Percentiles rank a stretch among this genome's conserved stretches.
Evolutionary conservation across 805 yeast species (phyloP).

Genomic region (Huiozyma sinensis): DNA sequence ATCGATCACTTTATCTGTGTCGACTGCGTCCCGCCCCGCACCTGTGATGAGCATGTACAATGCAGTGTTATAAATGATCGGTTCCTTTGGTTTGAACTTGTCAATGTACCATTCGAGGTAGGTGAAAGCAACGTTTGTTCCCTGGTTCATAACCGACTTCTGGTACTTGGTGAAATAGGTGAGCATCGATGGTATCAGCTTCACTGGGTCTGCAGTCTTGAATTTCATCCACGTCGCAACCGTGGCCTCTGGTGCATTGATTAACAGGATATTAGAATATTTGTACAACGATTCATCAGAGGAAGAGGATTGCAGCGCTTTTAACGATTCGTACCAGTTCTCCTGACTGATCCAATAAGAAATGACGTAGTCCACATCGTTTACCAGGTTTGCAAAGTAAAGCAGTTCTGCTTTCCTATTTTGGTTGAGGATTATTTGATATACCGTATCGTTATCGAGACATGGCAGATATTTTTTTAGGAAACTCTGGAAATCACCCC

Average conservation of each 20-base stretch:
- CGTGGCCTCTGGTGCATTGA: constrained; percentile 58
- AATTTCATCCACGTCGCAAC: constrained; percentile 66
- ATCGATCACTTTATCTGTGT: constrained; percentile 28
- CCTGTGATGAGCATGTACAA: constrained; percentile 52
- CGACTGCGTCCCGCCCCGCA: constrained; percentile 14
- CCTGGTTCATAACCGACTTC: constrained; percentile 18
- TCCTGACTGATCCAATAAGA: constrained; percentile 57
- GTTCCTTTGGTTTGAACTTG: constrained; percentile 22
- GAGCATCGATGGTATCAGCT: constrained; percentile 65
- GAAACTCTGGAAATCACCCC: constrained; percentile 36
- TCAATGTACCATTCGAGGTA: constrained; percentile 48
- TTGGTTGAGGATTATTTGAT: constrained; percentile 59
- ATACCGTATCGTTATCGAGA: constrained; percentile 58
- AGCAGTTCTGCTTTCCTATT: constrained; percentile 56
- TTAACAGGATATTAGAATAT: constrained; percentile 56
- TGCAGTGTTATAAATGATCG: constrained; percentile 57
- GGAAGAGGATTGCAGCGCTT: constrained; percentile 40
- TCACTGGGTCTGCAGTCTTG: constrained; percentile 43
- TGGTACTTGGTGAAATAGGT: constrained; percentile 46
- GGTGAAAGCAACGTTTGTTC: constrained; percentile 50
- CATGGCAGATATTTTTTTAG: constrained; percentile 35
- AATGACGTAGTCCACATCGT: constrained; percentile 61
- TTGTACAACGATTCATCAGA: constrained; percentile 45
- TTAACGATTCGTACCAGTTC: constrained; percentile 65
- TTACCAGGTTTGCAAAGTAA: constrained; percentile 52